phyloP scores from a whole-genome alignment of 108 stramenopile species.

The Fragilariopsis cylindrus region DNA sequence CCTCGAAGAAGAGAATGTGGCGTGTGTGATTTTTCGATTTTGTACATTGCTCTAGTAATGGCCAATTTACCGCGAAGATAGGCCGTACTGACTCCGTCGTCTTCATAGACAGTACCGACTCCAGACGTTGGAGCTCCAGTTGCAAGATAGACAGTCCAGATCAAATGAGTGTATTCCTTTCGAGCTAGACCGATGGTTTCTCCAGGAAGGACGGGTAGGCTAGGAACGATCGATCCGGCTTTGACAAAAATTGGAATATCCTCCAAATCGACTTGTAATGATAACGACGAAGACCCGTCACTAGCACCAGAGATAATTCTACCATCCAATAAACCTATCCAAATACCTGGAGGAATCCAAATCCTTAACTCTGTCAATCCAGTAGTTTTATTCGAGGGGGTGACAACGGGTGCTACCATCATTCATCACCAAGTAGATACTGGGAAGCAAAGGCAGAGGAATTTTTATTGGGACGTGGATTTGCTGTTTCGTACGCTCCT shows the following conservation, averaged over 20 bases:
- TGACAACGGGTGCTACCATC: slow-evolving; percentile 24
- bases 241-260: slow-evolving; percentile 22
- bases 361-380: slow-evolving; percentile 9
- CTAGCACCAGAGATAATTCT: too few species aligned
- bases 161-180: neutral
- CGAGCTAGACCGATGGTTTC: slow-evolving; percentile 7
- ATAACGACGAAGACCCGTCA: neutral
- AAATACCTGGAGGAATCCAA: slow-evolving; percentile 33
- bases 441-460: too few species aligned
- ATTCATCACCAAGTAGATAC: too few species aligned
- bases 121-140: slow-evolving; percentile 1
- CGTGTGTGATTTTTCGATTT: neutral
- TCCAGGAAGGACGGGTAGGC: neutral
- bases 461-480: too few species aligned
- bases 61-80: neutral
- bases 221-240: slow-evolving; percentile 17
- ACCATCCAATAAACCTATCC: neutral
- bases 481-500: too few species aligned
- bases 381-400: slow-evolving; percentile 4
- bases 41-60: neutral
- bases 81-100: slow-evolving; percentile 18
- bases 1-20: too few species aligned
- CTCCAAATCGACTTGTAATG: slow-evolving; percentile 10
- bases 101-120: slow-evolving; percentile 5
- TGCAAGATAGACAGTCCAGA: slow-evolving; percentile 5